These are phyloP conservation scores for Pseudogymnoascus sp. DNA, from an alignment of 2,329 filamentous ascomycete species.

Conservation along the genomic window DNA sequence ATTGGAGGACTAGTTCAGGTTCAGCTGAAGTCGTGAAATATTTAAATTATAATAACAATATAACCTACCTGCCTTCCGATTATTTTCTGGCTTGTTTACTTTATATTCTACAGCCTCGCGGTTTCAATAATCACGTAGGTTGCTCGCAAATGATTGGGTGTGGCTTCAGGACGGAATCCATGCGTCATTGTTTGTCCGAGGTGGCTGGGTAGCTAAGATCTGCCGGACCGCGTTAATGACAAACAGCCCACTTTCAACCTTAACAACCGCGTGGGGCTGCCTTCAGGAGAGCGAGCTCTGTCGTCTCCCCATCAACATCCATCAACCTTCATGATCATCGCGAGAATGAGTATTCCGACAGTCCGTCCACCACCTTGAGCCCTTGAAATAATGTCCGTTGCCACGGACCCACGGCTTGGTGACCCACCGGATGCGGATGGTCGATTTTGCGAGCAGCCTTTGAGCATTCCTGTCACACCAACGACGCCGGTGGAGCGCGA, in stretches of 20 bases:
- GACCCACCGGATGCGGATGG: constrained; percentile 3
- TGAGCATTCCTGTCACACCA: neutral
- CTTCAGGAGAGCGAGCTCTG: neutral
- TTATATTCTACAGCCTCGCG: neutral
- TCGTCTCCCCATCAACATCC: constrained; percentile 4
- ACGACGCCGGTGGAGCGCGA: neutral
- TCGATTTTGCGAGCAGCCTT: neutral
- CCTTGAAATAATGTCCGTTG: constrained; percentile 7
- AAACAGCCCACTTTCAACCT: constrained; percentile 9
- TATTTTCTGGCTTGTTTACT: neutral
- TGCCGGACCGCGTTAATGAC: constrained; percentile 2
- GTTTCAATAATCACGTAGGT: neutral
- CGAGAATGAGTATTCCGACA: constrained; percentile 1
- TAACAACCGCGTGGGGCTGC: constrained; percentile 2
- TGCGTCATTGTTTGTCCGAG: constrained; percentile 3
- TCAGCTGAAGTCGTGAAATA: neutral
- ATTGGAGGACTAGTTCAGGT: neutral
- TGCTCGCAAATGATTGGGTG: neutral
- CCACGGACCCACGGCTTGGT: neutral
- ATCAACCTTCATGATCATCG: neutral
- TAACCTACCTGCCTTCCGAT: neutral
- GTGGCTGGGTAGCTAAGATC: constrained; percentile 2
- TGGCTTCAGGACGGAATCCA: neutral
- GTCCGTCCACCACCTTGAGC: neutral
- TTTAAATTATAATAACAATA: neutral